Evolutionary conservation across 305 asterid genomes (phyloP).

Genomic region (Fraxinus greggii): DNA sequence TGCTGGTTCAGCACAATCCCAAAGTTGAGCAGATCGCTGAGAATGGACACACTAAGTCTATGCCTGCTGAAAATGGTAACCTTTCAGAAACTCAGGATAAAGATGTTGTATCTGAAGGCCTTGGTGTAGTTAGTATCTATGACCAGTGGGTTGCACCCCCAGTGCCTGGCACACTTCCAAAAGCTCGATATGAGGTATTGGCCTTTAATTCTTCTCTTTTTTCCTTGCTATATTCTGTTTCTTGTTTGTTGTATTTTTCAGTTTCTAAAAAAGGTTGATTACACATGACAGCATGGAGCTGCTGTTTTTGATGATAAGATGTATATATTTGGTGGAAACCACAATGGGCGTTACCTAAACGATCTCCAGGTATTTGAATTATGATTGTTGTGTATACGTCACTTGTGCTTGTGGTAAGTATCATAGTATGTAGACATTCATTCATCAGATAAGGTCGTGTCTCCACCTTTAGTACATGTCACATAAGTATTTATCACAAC

Average conservation of each 20-base stretch:
- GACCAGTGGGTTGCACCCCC: conserved; percentile 94
- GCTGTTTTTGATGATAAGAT: conserved; percentile 84
- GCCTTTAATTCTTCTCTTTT: conserved; percentile 15
- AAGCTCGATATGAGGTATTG: conserved; percentile 82
- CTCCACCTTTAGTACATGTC: conserved; percentile 15
- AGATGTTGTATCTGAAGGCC: conserved; percentile 73
- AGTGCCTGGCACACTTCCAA: conserved; percentile 72
- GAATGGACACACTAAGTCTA: conserved; percentile 59
- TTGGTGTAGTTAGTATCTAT: conserved; percentile 60
- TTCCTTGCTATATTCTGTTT: not conserved
- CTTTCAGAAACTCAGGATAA: conserved; percentile 70
- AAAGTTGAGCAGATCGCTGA: conserved; percentile 49
- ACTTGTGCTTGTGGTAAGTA: conserved; percentile 12
- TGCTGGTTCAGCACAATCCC: conserved; percentile 52
- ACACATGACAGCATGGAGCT: conserved; percentile 79
- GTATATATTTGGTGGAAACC: conserved; percentile 95
- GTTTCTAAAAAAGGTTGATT: conserved; percentile 23
- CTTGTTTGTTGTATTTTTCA: conserved; percentile 7
- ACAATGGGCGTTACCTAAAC: conserved; percentile 90
- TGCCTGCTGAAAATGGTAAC: conserved; percentile 69
- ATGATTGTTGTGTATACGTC: conserved; percentile 15
- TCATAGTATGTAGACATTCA: conserved; percentile 21
- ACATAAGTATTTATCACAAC: conserved; percentile 8
- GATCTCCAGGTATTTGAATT: conserved; percentile 85
- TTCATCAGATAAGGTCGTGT: not conserved